Conservation (phyloP, 768 basidiomycete species). For the Rubroboletus pulcherrimus region DNA sequence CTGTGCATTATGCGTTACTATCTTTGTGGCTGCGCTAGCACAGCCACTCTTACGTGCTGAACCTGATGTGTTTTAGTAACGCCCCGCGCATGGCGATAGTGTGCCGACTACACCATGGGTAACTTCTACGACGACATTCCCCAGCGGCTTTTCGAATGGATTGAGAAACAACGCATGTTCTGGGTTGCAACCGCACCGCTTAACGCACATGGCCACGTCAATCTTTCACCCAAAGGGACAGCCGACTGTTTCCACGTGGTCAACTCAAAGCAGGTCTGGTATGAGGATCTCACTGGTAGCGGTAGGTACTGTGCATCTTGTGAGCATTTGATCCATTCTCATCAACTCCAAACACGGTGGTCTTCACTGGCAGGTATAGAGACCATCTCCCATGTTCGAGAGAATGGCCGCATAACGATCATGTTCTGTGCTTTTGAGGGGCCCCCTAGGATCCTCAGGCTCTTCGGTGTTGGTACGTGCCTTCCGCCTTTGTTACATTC, state of each 20-base stretch:
- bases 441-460: conserved; percentile 52
- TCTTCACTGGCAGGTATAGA: conserved; percentile 42
- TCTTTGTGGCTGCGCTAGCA: no score
- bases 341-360: neutral
- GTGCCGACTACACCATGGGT: conserved; percentile 41
- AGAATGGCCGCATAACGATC: conserved; percentile 62
- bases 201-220: conserved; percentile 52
- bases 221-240: conserved; percentile 68
- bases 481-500: neutral
- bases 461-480: conserved; percentile 53
- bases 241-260: conserved; percentile 60
- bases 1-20: no score
- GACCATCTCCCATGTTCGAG: conserved; percentile 58
- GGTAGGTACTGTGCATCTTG: conserved; percentile 48
- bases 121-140: conserved; percentile 60
- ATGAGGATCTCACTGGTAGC: conserved; percentile 68
- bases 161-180: conserved; percentile 61
- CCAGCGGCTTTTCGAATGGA: conserved; percentile 50
- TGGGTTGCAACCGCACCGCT: conserved; percentile 72
- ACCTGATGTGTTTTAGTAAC: neutral
- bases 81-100: neutral
- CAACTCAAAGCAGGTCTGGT: conserved; percentile 58
- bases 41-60: no score
- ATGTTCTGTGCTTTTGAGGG: conserved; percentile 62
- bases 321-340: neutral